Base-by-base conservation (phyloP, 139 green algal species). In the Chlorella sorokiniana region DNA sequence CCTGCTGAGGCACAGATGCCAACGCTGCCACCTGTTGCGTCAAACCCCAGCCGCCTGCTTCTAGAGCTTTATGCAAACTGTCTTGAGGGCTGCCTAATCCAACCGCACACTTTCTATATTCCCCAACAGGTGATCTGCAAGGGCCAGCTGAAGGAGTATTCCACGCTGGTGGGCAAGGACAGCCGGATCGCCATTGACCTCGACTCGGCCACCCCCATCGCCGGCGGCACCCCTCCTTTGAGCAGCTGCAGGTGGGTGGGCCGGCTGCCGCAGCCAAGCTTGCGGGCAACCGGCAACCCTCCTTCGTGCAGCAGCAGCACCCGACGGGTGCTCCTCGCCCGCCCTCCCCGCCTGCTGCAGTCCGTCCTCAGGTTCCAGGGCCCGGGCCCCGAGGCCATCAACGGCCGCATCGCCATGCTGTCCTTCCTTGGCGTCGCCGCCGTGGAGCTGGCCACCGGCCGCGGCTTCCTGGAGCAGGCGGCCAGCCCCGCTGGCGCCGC, bases 341-440 rank as follows among this genome's bases (percentile, higher is more conserved):
- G 9, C 68, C 7, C 1, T n/a, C 14, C 27, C n/a, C 38, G 4
- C 16, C 42, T 29, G 2, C 29, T 51, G 44, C 73, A 79, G 72
- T 16, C 72, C 23, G 18, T 79, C n/a, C 72, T 79, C 72, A 79
- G 68, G 75, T 61, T 42, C 31, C 9, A 56, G 11, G 51, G 48
- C 64, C 64, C 79, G 31, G 68, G 69, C 79, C 68, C 79, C 33
- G 94, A 98, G 88, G 92, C 97, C 78, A 96, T 97, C 91, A 97
- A 98, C 88, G 92, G 93, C 67, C 91, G 94, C 79, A 87, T 96
- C 1, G 92, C 93, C 65, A 93, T 92, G 88, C 81, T 95, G 8
- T 86, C 87, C 1, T 92, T 92, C 64, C 79, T 88, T 54, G 89
- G 87, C 52, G 77, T 86, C 27, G 68, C 70, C 33, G 79, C 9